Evolutionary conservation across 1,284 basidiomycete species (phyloP), one percentile per base, ranked within the genome.

Genomic region (Papiliotrema terrestris): DNA sequence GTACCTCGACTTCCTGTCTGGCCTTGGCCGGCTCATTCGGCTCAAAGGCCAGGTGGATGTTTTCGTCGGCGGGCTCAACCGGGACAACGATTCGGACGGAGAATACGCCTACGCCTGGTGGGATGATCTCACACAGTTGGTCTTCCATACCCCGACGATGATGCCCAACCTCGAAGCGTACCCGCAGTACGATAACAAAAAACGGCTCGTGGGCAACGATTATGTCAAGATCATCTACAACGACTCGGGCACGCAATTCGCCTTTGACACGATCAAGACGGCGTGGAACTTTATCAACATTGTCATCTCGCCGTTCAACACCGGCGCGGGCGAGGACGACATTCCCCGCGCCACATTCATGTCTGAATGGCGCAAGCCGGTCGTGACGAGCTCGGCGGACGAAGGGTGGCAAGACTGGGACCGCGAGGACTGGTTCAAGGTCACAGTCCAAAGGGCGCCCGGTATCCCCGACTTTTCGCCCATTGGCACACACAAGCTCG

Each of bases 261-360:
- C 79, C 51, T 98, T 98, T 70, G 90, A 95, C 74, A 98, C 94
- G 80, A 97, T 59, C 52, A 78, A 83, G 25, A 96, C 94, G 1
- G 86, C 91, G 68, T 99, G 97, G 82, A 95, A 98, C 75, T 97
- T 95, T 72, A 86, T 98, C 72, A 98, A 98, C 75, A 92, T 99
- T 67, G 87, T 98, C 67, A 89, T 99, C 66, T 90, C 95, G 66
- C 91, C 93, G 2, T 91, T 96, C 71, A 56, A 56, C n/a, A 57
- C 56, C 8, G 57, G 54, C 15, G 38, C 46, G 23, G 52, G 54
- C 11, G 57, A 48, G 29, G 57, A 58, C 17, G 52, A 52, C 17
- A 26, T 58, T 22, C 47, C 54, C 19, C 50, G 48, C 14, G 50
- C 49, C 22, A 37, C 35, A 8, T 23, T 20, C 14, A 20, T 14